A percentile compares a stretch with the other conserved stretches of the same genome.
Conservation (phyloP, 2,329 filamentous ascomycete species). For the Pseudovirgaria hyperparasitica region DNA sequence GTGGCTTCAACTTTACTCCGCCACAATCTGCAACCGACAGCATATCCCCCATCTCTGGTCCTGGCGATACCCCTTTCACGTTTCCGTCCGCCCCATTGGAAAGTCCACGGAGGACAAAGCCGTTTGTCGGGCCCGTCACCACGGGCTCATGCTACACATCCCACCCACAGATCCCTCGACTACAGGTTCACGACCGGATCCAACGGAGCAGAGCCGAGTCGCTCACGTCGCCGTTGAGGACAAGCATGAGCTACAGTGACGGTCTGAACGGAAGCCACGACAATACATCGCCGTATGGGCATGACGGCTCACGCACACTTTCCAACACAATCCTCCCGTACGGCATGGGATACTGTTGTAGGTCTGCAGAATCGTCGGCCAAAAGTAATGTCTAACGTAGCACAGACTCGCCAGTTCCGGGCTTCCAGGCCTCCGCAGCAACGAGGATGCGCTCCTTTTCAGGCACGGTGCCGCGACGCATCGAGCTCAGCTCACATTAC, state of each 20-base stretch:
- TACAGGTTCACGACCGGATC: conserved; percentile 31
- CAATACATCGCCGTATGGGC: conserved; percentile 4
- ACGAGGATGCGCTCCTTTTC: conserved; percentile 28
- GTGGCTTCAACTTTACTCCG: conserved; percentile 51
- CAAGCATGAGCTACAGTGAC: conserved; percentile 32
- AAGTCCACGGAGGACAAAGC: conserved; percentile 25
- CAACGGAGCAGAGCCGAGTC: conserved; percentile 28
- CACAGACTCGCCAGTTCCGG: conserved; percentile 25
- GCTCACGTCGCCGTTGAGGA: conserved; percentile 30
- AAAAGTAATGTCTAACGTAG: conserved; percentile 7
- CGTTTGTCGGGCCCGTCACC: conserved; percentile 22
- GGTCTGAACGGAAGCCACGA: conserved; percentile 14
- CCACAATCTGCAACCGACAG: conserved; percentile 36
- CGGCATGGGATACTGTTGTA: conserved; percentile 26
- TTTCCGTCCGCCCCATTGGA: conserved; percentile 23
- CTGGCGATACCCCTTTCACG: conserved; percentile 27
- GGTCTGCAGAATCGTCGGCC: conserved; percentile 4
- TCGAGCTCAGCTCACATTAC: conserved; percentile 28
- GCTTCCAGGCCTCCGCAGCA: conserved; percentile 24
- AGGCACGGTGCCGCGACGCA: conserved; percentile 23
- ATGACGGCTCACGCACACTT: conserved; percentile 11
- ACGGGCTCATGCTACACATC: conserved; percentile 20
- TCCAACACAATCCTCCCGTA: conserved; percentile 23
- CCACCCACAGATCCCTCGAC: conserved; percentile 27
- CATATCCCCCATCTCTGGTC: conserved; percentile 30